Percentiles rank a stretch among this genome's conserved stretches.
These are phyloP conservation scores for Malassezia pachydermatis DNA, from an alignment of 1,284 basidiomycete species.

Conservation along the genomic window DNA sequence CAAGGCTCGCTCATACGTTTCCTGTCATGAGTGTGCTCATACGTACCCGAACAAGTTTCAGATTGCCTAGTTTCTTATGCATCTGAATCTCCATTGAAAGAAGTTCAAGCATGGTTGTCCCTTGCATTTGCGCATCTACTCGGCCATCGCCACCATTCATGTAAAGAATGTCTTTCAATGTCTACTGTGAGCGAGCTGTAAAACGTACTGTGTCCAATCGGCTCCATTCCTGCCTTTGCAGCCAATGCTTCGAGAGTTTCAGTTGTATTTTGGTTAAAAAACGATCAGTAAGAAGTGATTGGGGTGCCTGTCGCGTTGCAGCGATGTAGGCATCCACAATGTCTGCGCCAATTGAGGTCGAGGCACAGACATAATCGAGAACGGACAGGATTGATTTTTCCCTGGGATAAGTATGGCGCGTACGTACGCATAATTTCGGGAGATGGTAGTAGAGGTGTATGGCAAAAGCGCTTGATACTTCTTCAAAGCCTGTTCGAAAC, in stretches of 20 bases:
- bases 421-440: slow-evolving; percentile 33
- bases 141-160: slow-evolving; percentile 59
- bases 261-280: slow-evolving; percentile 89
- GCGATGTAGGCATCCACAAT: slow-evolving; percentile 90
- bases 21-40: slow-evolving; percentile 49
- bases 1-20: slow-evolving; percentile 91
- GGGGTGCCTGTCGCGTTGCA: slow-evolving; percentile 75
- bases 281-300: slow-evolving; percentile 93
- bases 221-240: slow-evolving; percentile 81
- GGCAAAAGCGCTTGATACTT: slow-evolving; percentile 75
- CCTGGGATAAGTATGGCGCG: slow-evolving; percentile 11
- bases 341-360: slow-evolving; percentile 64
- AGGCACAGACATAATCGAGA: slow-evolving; percentile 81
- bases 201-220: slow-evolving; percentile 53
- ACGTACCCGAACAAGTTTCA: slow-evolving; percentile 70
- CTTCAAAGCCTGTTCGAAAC: slow-evolving; percentile 71
- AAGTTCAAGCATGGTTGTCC: slow-evolving; percentile 89
- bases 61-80: slow-evolving; percentile 92
- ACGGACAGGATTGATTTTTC: slow-evolving; percentile 99
- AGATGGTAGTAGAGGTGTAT: slow-evolving; percentile 57
- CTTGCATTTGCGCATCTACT: slow-evolving; percentile 72
- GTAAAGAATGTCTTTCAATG: too few species aligned
- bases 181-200: slow-evolving; percentile 47
- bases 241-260: slow-evolving; percentile 93
- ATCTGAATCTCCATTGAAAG: slow-evolving; percentile 98